Evolutionary conservation across 345 rosid species (phyloP), one percentile per base, ranked within the genome.

Genomic region (Heritiera littoralis): DNA sequence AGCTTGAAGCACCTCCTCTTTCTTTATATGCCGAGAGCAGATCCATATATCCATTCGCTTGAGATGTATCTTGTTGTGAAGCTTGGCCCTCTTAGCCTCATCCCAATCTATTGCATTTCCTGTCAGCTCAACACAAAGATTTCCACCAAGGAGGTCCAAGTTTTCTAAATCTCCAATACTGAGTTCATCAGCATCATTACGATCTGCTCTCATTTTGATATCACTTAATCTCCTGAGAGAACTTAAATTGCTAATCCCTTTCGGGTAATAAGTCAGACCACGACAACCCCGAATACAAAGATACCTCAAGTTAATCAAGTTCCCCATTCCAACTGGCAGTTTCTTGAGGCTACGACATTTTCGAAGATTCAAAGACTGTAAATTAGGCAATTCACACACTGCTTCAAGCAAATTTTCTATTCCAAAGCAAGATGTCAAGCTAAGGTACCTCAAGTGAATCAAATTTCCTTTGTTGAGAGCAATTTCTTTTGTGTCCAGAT

Each of bases 361-460:
- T 13, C 8, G 9, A 13, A 71, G 18, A 13, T 49, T 51, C 60
- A 71, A 28, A 23, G 59, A 46, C 14, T 71, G 59, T 14, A 71
- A 51, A 28, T 71, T 71, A 49, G 0, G 10, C 59, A 71, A 30
- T 10, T 30, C 75, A 30, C 75, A 71, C 5, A 71, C 43, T 5
- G 59, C 4, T 30, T 71, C 43, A 14, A 43, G 59, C 9, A 71
- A 15, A 23, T 0, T 6, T 23, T 49, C 9, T 49, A 70, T 23
- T 14, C 40, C 6, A 7, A 0, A 5, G 67, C 43, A 63, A 32
- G 0, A 4, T 12, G 1, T 12, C 9, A 68, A 46, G 55, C 49
- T 23, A 11, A 49, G 74, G 15, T 49, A 28, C n/a, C 74, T 49
- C 74, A 28, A 70, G 32, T 70, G 74, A 49, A 48, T 30, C 58